These are phyloP conservation scores for Strigomonas culicis DNA, from an alignment of 208 protist species.

Conservation along the genomic window DNA sequence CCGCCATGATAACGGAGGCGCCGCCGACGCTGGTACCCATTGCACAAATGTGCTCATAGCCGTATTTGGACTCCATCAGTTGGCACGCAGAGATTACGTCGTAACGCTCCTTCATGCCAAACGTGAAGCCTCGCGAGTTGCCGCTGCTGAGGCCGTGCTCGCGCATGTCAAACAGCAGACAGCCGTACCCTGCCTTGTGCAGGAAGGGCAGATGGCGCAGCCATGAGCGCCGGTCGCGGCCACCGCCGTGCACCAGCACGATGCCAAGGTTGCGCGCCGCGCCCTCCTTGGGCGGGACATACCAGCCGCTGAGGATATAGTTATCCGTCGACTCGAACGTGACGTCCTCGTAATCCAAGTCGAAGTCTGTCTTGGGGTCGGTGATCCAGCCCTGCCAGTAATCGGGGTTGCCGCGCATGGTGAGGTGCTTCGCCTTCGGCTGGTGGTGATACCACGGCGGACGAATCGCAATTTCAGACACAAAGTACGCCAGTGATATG, in stretches of 20 bases:
- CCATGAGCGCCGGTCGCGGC: constrained; percentile 88
- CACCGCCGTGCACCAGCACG: constrained; percentile 89
- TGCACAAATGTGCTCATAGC: constrained; percentile 68
- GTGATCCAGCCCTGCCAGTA: constrained; percentile 88
- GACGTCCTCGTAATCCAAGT: constrained; percentile 78
- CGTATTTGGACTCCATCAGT: constrained; percentile 61
- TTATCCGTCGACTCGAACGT: constrained; percentile 59
- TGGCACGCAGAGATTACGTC: constrained; percentile 82
- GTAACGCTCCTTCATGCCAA: constrained; percentile 86
- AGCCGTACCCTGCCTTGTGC: constrained; percentile 77
- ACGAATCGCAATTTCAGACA: constrained; percentile 82
- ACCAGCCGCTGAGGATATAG: constrained; percentile 83
- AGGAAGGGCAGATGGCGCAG: constrained; percentile 85
- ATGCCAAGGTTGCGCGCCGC: constrained; percentile 45
- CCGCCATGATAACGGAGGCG: constrained; percentile 87
- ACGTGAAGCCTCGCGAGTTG: constrained; percentile 80
- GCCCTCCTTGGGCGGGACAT: constrained; percentile 47
- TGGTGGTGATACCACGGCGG: constrained; percentile 90
- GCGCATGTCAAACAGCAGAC: constrained; percentile 89
- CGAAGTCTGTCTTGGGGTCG: constrained; percentile 82
- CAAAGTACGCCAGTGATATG: constrained; percentile 78
- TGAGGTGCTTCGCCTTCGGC: constrained; percentile 49
- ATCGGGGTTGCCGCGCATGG: constrained; percentile 59
- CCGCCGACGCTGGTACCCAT: constrained; percentile 90
- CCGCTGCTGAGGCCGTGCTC: constrained; percentile 87